These are phyloP conservation scores for Botrytis galanthina DNA, from an alignment of 2,329 filamentous ascomycete genomes.

Conservation along the genomic window DNA sequence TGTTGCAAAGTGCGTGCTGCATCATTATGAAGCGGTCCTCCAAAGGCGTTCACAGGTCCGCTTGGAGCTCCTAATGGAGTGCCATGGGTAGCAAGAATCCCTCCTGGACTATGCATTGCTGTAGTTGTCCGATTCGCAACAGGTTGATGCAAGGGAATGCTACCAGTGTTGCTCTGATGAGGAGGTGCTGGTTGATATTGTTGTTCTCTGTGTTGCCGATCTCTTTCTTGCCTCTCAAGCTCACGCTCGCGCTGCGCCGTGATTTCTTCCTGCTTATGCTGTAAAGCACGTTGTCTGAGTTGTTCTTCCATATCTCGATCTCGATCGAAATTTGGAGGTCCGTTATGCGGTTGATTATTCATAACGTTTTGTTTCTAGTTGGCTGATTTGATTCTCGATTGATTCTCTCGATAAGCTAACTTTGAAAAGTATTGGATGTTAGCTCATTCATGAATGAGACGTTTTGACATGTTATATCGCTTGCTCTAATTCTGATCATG, in stretches of 20 bases:
- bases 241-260: constrained; percentile 49
- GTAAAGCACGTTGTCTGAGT: constrained; percentile 53
- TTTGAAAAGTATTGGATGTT: neutral
- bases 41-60: constrained; percentile 46
- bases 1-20: constrained; percentile 53
- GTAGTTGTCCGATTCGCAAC: constrained; percentile 78
- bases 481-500: neutral
- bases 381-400: neutral
- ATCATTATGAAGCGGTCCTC: constrained; percentile 54
- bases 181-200: constrained; percentile 63
- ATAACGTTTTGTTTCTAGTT: constrained; percentile 23
- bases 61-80: constrained; percentile 43
- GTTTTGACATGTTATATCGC: neutral
- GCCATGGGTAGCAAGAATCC: constrained; percentile 74
- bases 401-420: neutral
- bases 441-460: neutral
- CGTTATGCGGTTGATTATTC: constrained; percentile 37
- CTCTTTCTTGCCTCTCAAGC: constrained; percentile 50
- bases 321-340: constrained; percentile 35
- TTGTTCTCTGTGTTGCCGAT: constrained; percentile 61
- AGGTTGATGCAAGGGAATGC: constrained; percentile 90
- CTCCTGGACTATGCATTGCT: constrained; percentile 89
- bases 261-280: constrained; percentile 53
- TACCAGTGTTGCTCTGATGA: constrained; percentile 83
- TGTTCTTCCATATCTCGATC: constrained; percentile 51